Percentiles rank a stretch among this genome's conserved stretches.
These are phyloP conservation scores for Aureoboletus auriporus DNA, from an alignment of 768 basidiomycete species.

Conservation along the genomic window DNA sequence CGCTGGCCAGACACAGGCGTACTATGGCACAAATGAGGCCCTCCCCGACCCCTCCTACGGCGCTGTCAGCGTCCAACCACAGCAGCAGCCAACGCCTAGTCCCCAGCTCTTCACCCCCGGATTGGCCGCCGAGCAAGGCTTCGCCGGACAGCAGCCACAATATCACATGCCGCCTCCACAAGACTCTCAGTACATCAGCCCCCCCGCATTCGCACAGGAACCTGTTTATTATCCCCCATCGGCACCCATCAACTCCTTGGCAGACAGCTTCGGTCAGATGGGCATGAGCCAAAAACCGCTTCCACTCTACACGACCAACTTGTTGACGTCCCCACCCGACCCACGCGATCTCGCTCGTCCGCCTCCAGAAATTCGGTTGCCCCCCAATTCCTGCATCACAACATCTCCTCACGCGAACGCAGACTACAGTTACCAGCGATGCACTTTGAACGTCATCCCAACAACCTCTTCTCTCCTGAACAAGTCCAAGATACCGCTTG, in stretches of 20 bases:
- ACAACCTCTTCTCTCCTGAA: slow-evolving; percentile 81
- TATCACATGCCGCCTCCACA: slow-evolving; percentile 47
- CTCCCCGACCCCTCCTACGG: slow-evolving; percentile 45
- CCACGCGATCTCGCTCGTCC: slow-evolving; percentile 76
- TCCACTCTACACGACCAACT: slow-evolving; percentile 81
- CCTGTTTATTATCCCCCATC: slow-evolving; percentile 36
- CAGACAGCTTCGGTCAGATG: slow-evolving; percentile 90
- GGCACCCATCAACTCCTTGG: slow-evolving; percentile 53
- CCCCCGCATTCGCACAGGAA: slow-evolving; percentile 42
- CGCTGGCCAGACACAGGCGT: slow-evolving; percentile 87
- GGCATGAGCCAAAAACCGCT: slow-evolving; percentile 77
- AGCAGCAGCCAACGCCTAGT: slow-evolving; percentile 34
- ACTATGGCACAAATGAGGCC: slow-evolving; percentile 55
- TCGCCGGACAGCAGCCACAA: slow-evolving; percentile 49
- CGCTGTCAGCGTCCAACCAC: slow-evolving; percentile 29
- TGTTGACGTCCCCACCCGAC: slow-evolving; percentile 90
- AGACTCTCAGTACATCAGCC: slow-evolving; percentile 42
- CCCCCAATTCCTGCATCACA: slow-evolving; percentile 78
- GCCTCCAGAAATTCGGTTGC: slow-evolving; percentile 88
- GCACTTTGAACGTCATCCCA: slow-evolving; percentile 89
- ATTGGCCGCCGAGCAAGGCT: slow-evolving; percentile 64
- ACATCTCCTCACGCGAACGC: slow-evolving; percentile 78
- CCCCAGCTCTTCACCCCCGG: slow-evolving; percentile 85
- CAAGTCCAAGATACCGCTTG: slow-evolving; percentile 90
- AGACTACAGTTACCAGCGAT: slow-evolving; percentile 87